Evolutionary conservation across 148 eudicot species (phyloP).

Genomic region (Spergularia marina): DNA sequence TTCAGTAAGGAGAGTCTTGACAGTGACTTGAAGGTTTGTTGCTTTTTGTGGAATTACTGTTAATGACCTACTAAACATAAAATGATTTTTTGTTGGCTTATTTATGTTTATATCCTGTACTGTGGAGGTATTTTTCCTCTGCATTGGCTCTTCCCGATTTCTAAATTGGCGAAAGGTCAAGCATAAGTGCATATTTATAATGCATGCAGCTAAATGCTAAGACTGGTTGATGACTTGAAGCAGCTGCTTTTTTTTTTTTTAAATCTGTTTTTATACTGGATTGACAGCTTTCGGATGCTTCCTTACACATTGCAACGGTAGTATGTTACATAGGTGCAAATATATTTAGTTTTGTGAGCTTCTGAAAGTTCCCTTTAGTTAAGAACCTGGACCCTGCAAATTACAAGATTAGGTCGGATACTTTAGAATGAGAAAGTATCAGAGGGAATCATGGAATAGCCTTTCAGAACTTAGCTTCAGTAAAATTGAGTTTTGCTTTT

Average conservation of each 20-base stretch:
- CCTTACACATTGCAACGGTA: neutral
- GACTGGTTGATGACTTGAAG: neutral
- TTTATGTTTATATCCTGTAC: too few species aligned
- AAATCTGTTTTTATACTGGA: neutral
- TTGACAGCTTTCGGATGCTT: neutral
- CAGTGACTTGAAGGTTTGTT: neutral
- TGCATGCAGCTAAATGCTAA: neutral
- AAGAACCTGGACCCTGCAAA: neutral
- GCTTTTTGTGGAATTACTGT: too few species aligned
- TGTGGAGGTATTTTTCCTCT: neutral
- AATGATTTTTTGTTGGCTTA: neutral
- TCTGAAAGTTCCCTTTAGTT: conserved; percentile 6
- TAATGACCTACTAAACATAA: too few species aligned
- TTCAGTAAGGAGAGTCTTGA: neutral
- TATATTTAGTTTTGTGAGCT: conserved; percentile 7
- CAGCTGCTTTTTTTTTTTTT: neutral
- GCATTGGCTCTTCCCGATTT: neutral
- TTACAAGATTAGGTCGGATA: neutral
- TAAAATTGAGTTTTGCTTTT: neutral
- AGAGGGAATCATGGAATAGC: neutral
- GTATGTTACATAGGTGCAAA: neutral
- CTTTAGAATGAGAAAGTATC: neutral
- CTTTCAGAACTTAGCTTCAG: neutral
- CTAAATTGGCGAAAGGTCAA: neutral
- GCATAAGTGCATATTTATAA: conserved; percentile 1